Evolutionary conservation across 2,329 filamentous ascomycete genomes (phyloP), one percentile per base, ranked within the genome.

Genomic region (Calonectria leucothoes): DNA sequence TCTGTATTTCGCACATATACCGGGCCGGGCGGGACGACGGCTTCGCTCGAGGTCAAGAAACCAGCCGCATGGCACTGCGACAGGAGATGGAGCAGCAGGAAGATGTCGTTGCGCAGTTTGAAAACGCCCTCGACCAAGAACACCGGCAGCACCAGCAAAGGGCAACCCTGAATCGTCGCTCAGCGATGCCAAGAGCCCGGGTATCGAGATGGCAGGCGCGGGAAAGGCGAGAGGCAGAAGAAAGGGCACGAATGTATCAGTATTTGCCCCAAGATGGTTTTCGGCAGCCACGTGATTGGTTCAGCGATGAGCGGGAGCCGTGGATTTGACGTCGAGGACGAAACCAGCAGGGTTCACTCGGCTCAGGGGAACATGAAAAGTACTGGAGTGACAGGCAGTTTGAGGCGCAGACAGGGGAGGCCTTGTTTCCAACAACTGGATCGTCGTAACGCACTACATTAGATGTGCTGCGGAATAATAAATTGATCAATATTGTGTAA

Each of bases 1-100:
- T 76, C 15, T 77, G 77, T 27, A 20, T n/a, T 20, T 7, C 8
- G 4, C 66, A 72, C 14, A 63, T 27, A 6, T 65, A 35, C 5
- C 27, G 27, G 11, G 57, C 35, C 3, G 67, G 55, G 20, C 5
- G 55, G 2, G 31, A 37, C 25, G 66, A 63, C 20, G 55, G 37
- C 23, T 57, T 39, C 29, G 51, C 29, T n/a, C 23, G 61, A 14
- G n/a, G 20, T 4, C 33, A 45, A 1, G 61, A 63, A 35, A 31
- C 35, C 1, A 23, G 17, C 5, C 65, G 27, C 20, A 42, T 63
- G 20, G 66, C 52, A 15, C 20, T 39, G 7, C 57, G 51, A 25
- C 67, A 31, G 6, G 25, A 42, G 45, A 17, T 37, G 12, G 55
- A 42, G 5, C 33, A 49, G 25, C 33, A 31, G 2, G 23, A 51